Conservation (phyloP, 1,284 basidiomycete species). For the Tausonia pullulans region DNA sequence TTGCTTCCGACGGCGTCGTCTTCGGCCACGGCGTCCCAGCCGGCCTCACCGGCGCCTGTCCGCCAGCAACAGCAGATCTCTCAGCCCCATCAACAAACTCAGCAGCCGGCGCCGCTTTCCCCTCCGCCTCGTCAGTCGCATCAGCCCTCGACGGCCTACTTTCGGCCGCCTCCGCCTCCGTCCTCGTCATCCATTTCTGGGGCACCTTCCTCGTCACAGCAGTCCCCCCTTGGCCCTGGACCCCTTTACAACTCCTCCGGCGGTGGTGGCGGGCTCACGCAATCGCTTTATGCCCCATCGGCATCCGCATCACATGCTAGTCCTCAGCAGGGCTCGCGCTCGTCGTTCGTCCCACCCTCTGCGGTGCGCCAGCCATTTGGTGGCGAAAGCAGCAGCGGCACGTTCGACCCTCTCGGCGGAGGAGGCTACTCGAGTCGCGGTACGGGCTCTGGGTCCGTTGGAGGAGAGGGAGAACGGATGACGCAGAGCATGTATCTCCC, state of each 20-base stretch:
- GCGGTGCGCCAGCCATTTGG: background rate
- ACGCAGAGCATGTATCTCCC: conserved; percentile 20
- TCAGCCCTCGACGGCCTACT: background rate
- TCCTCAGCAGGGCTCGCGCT: background rate
- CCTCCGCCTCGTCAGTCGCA: background rate
- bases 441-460: background rate
- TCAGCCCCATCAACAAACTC: conserved; percentile 6
- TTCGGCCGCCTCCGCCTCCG: background rate
- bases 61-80: background rate
- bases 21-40: background rate
- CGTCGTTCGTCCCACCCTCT: background rate
- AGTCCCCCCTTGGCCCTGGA: background rate
- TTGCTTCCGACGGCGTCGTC: background rate
- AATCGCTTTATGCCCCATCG: conserved; percentile 23
- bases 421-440: conserved; percentile 4
- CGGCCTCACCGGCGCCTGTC: background rate
- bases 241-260: background rate
- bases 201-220: background rate
- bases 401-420: conserved; percentile 12
- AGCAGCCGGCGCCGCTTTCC: background rate
- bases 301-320: conserved; percentile 11
- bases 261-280: conserved; percentile 5
- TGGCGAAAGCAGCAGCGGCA: background rate
- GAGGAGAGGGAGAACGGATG: background rate
- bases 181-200: background rate